Conservation (phyloP, 352 stramenopile species). For the Phytophthora sp. region DNA sequence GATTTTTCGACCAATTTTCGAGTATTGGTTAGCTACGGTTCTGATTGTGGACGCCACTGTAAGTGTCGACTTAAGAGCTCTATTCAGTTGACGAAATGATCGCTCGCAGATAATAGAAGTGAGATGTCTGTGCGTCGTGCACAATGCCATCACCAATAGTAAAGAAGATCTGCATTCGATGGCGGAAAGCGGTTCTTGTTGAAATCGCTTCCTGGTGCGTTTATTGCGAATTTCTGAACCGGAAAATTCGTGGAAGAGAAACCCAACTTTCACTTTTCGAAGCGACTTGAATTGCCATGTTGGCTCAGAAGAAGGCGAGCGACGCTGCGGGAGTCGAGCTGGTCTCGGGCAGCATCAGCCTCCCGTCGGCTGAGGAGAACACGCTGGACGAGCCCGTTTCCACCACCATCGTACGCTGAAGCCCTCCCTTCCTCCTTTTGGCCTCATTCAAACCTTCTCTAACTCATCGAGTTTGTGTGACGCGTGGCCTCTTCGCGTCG, state of each 20-base stretch:
- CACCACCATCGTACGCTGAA: slow-evolving; percentile 78
- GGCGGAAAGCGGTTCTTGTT: too few species aligned
- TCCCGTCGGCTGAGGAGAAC: slow-evolving; percentile 74
- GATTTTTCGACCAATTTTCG: too few species aligned
- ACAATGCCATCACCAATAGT: not conserved
- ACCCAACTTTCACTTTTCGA: slow-evolving; percentile 18
- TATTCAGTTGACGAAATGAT: too few species aligned
- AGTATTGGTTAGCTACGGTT: too few species aligned
- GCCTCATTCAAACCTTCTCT: not conserved
- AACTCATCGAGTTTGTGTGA: not conserved
- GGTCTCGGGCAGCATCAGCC: slow-evolving; percentile 82
- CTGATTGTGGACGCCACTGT: too few species aligned
- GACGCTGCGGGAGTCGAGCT: slow-evolving; percentile 39
- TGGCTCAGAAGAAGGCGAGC: slow-evolving; percentile 32
- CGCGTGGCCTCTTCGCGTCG: not conserved
- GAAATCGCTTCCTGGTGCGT: too few species aligned
- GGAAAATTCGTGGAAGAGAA: slow-evolving; percentile 21
- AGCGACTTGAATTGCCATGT: slow-evolving; percentile 20
- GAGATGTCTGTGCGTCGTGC: not conserved
- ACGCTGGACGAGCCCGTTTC: slow-evolving; percentile 90
- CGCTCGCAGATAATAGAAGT: too few species aligned
- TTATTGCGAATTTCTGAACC: slow-evolving; percentile 5
- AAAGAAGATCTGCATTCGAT: not conserved
- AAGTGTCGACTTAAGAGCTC: too few species aligned
- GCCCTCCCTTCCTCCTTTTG: not conserved